Evolutionary conservation across 2,329 filamentous ascomycete species (phyloP), one percentile per base, ranked within the genome.

Genomic region (Venturia carpophila): DNA sequence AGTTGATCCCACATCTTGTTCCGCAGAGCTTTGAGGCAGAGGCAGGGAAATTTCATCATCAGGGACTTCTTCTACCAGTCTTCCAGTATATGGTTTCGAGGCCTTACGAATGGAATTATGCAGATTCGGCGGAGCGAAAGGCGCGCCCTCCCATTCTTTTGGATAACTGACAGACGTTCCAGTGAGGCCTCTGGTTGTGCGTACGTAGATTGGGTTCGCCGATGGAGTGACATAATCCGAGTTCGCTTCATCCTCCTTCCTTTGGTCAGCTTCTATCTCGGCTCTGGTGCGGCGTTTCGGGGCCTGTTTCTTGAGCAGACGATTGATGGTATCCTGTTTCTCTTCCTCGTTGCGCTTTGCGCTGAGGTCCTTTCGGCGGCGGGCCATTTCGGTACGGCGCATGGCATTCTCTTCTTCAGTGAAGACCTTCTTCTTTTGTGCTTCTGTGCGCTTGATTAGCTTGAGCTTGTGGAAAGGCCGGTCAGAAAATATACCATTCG

Each of bases 281-380:
- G 76, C 73, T 65, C 84, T 85, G n/a, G 75, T 72, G 27, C 78
- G 77, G 47, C 79, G 78, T 75, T 93, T 92, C 30, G 90, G 87
- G 0, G 90, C 89, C 74, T 92, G 90, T 73, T 92, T 92, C 76
- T 92, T 92, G 63, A 94, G 84, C 1, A 94, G 85, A 71, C 92
- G 92, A 79, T 94, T 92, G 82, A 94, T 93, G 0, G 90, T 94
- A 79, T 93, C 90, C 72, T 87, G 84, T 81, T 90, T 91, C 74
- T 90, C 88, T 76, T 91, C 88, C 71, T 90, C 87, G 65, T 89
- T 88, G n/a, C 87, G 83, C 77, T 90, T 89, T 75, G 90, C 88
- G 66, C 85, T 88, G 41, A 90, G 78, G 68, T 90, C 90, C 77
- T 90, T 90, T 67, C 88, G 79, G 64, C 88, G 81, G 65, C 88